Evolutionary conservation across 768 basidiomycete genomes (phyloP).

Genomic region (Chlorophyllum brunneum): DNA sequence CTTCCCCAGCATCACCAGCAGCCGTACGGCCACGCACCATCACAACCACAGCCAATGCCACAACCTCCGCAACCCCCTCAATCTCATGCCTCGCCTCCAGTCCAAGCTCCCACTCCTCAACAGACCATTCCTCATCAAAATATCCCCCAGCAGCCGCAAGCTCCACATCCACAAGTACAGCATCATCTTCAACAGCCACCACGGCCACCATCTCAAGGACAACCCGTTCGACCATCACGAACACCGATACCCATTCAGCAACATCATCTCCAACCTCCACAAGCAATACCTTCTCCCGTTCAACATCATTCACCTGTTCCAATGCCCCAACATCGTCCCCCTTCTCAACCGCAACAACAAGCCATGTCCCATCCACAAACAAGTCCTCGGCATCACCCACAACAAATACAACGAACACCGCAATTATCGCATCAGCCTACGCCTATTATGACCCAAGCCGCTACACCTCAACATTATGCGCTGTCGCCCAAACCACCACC

Average conservation of each 20-base stretch:
- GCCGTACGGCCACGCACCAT: no score
- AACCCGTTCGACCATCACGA: constrained; percentile 11
- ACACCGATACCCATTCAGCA: constrained; percentile 14
- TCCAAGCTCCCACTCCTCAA: constrained; percentile 13
- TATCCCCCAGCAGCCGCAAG: constrained; percentile 12
- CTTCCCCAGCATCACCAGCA: constrained; percentile 4
- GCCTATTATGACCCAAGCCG: constrained; percentile 9
- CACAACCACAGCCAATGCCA: constrained; percentile 2
- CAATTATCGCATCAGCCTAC: constrained; percentile 8
- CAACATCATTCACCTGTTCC: constrained; percentile 11
- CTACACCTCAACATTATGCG: constrained; percentile 14
- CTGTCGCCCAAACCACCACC: constrained; percentile 19
- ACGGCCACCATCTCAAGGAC: constrained; percentile 7
- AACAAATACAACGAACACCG: constrained; percentile 9
- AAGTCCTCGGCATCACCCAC: constrained; percentile 15
- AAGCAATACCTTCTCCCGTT: constrained; percentile 5
- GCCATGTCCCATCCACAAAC: constrained; percentile 11
- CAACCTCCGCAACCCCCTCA: constrained; percentile 6
- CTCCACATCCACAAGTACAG: constrained; percentile 16
- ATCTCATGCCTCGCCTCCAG: constrained; percentile 11
- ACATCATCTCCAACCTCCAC: constrained; percentile 12
- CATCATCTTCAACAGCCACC: constrained; percentile 17
- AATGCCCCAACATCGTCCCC: constrained; percentile 4
- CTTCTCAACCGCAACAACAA: constrained; percentile 8
- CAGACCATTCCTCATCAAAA: neutral